phyloP scores from a whole-genome alignment of 1,284 basidiomycete species.

The Uromyces viciae-fabae region DNA sequence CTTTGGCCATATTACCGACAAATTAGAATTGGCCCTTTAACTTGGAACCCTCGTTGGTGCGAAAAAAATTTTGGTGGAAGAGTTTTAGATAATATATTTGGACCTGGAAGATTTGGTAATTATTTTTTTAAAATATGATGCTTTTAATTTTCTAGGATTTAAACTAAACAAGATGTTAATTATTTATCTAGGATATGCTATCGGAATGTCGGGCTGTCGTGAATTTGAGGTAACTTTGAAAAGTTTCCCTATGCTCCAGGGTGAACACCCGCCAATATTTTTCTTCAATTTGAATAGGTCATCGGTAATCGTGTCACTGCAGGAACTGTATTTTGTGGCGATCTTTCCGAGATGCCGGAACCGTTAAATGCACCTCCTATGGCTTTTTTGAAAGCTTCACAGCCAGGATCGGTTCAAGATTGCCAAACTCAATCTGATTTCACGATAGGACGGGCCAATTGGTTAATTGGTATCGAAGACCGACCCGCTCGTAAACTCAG shows the following conservation, averaged over 20 bases:
- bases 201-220: slow-evolving; percentile 39
- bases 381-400: slow-evolving; percentile 33
- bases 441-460: slow-evolving; percentile 13
- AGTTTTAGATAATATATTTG: slow-evolving; percentile 40
- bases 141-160: not conserved
- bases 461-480: slow-evolving; percentile 39
- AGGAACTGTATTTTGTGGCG: slow-evolving; percentile 33
- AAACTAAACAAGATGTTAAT: not conserved
- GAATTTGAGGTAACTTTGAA: slow-evolving; percentile 19
- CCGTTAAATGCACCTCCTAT: slow-evolving; percentile 40
- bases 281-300: not conserved
- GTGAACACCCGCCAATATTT: not conserved
- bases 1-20: not conserved
- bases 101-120: slow-evolving; percentile 40
- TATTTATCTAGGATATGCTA: slow-evolving; percentile 16
- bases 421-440: slow-evolving; percentile 37
- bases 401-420: slow-evolving; percentile 27
- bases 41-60: slow-evolving; percentile 20
- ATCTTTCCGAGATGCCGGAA: slow-evolving; percentile 24
- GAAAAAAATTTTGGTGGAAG: slow-evolving; percentile 25
- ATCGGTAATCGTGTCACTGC: slow-evolving; percentile 24
- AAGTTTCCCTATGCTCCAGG: not conserved
- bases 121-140: not conserved
- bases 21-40: slow-evolving; percentile 32
- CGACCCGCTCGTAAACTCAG: slow-evolving; percentile 26